Conservation (phyloP, 805 yeast species). For the Saccharomycopsis malanga region DNA sequence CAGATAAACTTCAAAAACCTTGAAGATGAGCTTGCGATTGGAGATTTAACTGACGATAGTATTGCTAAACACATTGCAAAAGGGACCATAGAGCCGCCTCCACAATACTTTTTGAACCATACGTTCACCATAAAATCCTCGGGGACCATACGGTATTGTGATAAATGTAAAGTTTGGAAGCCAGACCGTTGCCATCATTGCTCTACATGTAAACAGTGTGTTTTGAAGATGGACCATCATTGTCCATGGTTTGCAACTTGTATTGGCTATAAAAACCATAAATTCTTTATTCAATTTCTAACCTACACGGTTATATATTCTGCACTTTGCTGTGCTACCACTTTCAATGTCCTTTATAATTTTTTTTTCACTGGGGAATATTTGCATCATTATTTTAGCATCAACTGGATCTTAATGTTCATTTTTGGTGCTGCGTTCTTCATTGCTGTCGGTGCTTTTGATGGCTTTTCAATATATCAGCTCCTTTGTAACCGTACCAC, state of each 20-base stretch:
- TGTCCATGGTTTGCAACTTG: constrained; percentile 93
- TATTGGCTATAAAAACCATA: constrained; percentile 76
- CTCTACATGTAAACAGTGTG: constrained; percentile 62
- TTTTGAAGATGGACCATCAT: constrained; percentile 90
- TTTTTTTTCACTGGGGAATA: constrained; percentile 42
- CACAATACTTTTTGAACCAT: constrained; percentile 28
- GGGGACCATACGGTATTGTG: constrained; percentile 46
- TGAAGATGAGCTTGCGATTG: constrained; percentile 3
- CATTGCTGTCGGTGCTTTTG: constrained; percentile 51
- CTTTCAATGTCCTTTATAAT: constrained; percentile 37
- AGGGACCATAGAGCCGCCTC: constrained; percentile 26
- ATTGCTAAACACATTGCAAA: constrained; percentile 6
- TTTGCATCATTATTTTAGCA: constrained; percentile 38
- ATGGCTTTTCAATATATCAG: constrained; percentile 51
- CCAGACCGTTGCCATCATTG: constrained; percentile 89
- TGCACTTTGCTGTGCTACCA: constrained; percentile 33
- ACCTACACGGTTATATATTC: constrained; percentile 46
- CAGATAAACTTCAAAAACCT: constrained; percentile 1
- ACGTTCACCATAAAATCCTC: constrained; percentile 33
- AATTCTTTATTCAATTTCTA: constrained; percentile 71
- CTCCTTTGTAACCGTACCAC: constrained; percentile 67
- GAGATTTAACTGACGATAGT: constrained; percentile 14
- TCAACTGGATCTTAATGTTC: constrained; percentile 55
- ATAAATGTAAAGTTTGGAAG: constrained; percentile 63
- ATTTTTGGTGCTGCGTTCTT: constrained; percentile 46